phyloP scores from a whole-genome alignment of 768 basidiomycete genomes.

The Mycena filopes region DNA sequence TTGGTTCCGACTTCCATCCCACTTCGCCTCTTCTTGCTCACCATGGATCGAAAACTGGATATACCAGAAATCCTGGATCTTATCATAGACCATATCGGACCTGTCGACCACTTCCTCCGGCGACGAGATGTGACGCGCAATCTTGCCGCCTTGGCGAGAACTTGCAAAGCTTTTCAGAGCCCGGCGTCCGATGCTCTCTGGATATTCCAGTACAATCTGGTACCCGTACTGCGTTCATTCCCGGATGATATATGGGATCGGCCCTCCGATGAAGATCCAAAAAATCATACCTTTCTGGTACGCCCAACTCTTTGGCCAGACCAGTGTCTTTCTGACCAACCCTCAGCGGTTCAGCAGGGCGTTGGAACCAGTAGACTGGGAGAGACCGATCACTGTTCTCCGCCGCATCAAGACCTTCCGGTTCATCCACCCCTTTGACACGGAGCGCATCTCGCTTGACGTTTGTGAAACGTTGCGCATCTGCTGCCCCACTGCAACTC shows the following conservation, averaged over 20 bases:
- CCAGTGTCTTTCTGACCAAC: too few relatives aligned
- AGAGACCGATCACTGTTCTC: not conserved
- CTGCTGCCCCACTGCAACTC: not conserved
- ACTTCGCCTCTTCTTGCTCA: too few relatives aligned
- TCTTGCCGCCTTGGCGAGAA: slow-evolving; percentile 11
- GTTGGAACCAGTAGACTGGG: not conserved
- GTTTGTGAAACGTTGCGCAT: not conserved
- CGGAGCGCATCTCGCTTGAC: not conserved
- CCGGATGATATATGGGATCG: slow-evolving; percentile 12
- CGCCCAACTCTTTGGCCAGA: too few relatives aligned
- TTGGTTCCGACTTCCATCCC: too few relatives aligned
- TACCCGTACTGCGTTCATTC: not conserved
- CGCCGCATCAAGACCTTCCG: not conserved
- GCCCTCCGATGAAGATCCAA: too few relatives aligned
- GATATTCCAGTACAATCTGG: not conserved
- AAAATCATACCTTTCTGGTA: not conserved
- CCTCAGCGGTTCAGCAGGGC: not conserved
- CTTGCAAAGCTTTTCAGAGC: slow-evolving; percentile 1
- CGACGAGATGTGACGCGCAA: not conserved
- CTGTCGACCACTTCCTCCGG: too few relatives aligned
- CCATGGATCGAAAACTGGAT: too few relatives aligned
- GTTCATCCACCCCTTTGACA: not conserved
- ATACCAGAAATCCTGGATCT: too few relatives aligned
- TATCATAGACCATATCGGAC: too few relatives aligned
- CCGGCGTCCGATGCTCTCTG: slow-evolving; percentile 6